Conservation (phyloP, 2,329 filamentous ascomycete species). For the Thielaviopsis cerberus region DNA sequence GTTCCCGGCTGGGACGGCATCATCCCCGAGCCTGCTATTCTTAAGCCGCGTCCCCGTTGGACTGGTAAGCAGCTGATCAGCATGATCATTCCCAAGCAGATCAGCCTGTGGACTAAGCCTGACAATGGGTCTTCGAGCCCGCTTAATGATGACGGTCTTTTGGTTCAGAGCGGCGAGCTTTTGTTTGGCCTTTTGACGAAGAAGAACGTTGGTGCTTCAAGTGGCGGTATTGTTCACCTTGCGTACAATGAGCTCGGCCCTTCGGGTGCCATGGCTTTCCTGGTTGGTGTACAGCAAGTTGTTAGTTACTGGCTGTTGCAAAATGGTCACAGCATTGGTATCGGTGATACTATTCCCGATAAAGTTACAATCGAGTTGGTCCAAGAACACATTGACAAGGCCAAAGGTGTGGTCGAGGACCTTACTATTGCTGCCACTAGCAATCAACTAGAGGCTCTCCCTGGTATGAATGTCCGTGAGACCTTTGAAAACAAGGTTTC, state of each 20-base stretch:
- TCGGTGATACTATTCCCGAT: conserved; percentile 94
- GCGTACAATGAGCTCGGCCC: conserved; percentile 89
- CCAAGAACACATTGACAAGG: conserved; percentile 57
- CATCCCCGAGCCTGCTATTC: conserved; percentile 79
- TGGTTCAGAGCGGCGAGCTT: conserved; percentile 73
- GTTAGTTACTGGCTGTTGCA: conserved; percentile 96
- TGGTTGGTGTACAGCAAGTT: conserved; percentile 86
- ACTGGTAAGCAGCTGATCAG: conserved; percentile 96
- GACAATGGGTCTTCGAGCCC: conserved; percentile 40
- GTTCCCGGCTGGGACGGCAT: conserved; percentile 94
- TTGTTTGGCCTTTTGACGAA: conserved; percentile 84
- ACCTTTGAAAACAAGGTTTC: conserved; percentile 97
- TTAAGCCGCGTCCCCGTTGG: conserved; percentile 85
- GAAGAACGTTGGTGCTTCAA: conserved; percentile 79
- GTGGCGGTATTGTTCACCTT: conserved; percentile 83
- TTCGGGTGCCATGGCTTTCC: conserved; percentile 75
- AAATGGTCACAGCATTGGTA: conserved; percentile 92
- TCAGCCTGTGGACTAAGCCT: conserved; percentile 59
- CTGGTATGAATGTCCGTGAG: conserved; percentile 96
- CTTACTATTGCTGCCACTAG: conserved; percentile 64
- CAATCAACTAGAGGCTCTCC: conserved; percentile 76
- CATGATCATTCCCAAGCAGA: conserved; percentile 70
- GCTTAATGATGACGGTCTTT: conserved; percentile 54
- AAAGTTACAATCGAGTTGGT: conserved; percentile 67
- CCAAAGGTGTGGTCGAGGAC: conserved; percentile 63